These are phyloP conservation scores for Gossypium gossypioides DNA, from an alignment of 441 rosid genomes.

Conservation along the genomic window DNA sequence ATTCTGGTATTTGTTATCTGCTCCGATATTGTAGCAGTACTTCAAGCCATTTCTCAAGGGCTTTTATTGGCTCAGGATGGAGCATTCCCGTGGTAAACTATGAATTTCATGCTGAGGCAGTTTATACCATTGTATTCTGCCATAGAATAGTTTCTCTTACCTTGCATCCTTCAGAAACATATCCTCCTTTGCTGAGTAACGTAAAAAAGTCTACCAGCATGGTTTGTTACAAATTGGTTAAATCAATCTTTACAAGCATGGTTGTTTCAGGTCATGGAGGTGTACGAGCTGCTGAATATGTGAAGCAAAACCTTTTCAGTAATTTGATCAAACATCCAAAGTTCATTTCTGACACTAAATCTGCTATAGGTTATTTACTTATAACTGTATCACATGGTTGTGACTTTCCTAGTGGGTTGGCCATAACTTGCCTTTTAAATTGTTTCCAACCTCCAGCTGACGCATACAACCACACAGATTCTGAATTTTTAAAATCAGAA, in stretches of 20 bases:
- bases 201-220: background rate
- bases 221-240: background rate
- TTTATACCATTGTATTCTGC: constrained; percentile 9
- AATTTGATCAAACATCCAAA: constrained; percentile 93
- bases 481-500: constrained; percentile 84
- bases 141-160: background rate
- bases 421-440: constrained; percentile 7
- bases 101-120: constrained; percentile 5
- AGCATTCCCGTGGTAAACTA: constrained; percentile 11
- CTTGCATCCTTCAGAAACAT: background rate
- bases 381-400: constrained; percentile 5
- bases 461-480: constrained; percentile 82
- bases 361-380: constrained; percentile 67
- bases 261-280: constrained; percentile 92
- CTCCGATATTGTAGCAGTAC: constrained; percentile 17
- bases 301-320: constrained; percentile 84
- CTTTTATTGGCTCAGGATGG: constrained; percentile 17
- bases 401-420: background rate
- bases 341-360: constrained; percentile 82
- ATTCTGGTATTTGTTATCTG: constrained; percentile 17
- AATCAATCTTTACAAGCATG: background rate
- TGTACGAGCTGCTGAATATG: constrained; percentile 96
- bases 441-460: constrained; percentile 48
- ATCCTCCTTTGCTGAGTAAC: background rate
- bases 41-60: constrained; percentile 16